A percentile compares a stretch with the other conserved stretches of the same genome.
Evolutionary conservation across 2,329 filamentous ascomycete genomes (phyloP).

Genomic region (Ceratocystis variospora): DNA sequence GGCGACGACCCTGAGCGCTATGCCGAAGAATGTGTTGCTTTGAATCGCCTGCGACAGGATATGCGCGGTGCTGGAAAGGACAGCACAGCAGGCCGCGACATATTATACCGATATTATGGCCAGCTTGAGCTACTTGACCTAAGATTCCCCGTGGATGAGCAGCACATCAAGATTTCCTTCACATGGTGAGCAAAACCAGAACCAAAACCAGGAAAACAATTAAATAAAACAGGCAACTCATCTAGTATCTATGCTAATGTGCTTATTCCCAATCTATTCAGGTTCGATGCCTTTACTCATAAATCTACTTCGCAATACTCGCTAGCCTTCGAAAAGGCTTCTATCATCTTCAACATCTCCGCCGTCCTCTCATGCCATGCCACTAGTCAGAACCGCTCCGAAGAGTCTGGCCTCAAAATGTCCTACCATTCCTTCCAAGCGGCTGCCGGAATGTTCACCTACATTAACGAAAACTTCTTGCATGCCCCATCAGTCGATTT

Average conservation of each 20-base stretch:
- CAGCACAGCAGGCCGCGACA: constrained; percentile 80
- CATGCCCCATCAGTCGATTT: constrained; percentile 94
- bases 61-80: constrained; percentile 97
- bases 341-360: constrained; percentile 98
- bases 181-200: constrained; percentile 55
- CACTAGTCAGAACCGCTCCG: constrained; percentile 77
- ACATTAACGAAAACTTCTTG: constrained; percentile 98
- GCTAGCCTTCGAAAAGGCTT: constrained; percentile 93
- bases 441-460: constrained; percentile 97
- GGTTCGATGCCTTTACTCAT: constrained; percentile 99
- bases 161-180: constrained; percentile 97
- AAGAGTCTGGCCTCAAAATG: constrained; percentile 86
- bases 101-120: constrained; percentile 94
- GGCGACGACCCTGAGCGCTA: constrained; percentile 95
- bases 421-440: constrained; percentile 98
- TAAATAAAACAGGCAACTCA: not conserved
- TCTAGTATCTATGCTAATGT: not conserved
- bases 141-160: constrained; percentile 92
- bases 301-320: constrained; percentile 96
- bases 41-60: constrained; percentile 91
- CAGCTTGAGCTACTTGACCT: constrained; percentile 90
- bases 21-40: constrained; percentile 81
- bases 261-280: constrained; percentile 27
- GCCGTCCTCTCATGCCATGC: constrained; percentile 94
- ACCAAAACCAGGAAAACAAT: no score